Evolutionary conservation across 345 rosid genomes (phyloP), one percentile per base, ranked within the genome.

Genomic region (Mangifera indica): DNA sequence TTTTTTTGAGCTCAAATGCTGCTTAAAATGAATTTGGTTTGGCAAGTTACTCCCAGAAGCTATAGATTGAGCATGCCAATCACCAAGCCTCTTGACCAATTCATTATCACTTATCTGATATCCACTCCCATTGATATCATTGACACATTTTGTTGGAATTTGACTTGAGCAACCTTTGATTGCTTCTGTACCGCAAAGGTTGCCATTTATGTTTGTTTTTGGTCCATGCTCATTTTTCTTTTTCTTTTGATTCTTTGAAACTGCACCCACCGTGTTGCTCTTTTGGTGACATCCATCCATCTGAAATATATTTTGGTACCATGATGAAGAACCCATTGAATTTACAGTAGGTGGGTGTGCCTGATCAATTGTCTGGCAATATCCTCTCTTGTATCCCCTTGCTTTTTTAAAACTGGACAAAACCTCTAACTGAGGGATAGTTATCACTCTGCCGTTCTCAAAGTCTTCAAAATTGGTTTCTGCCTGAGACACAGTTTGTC

Each of bases 361-460:
- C 70, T 81, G 78, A 79, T 80, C 81, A 63, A 62, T 66, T 25
- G 70, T 72, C 40, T 67, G 81, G 71, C 56, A 51, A 59, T 80
- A 72, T 58, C 63, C 81, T 86, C 89, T 81, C 82, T 86, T 85
- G 71, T 79, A 77, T 42, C 86, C 83, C 45, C 75, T 79, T 63
- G 73, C 81, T 77, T 76, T 86, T 63, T 37, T 71, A 25, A 14
- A 71, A 55, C 79, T 68, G 63, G 81, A 44, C 54, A 74, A 29
- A 62, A 60, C 25, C 62, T 22, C 57, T 63, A 81, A 74, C 61
- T 78, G 78, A 66, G 73, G 74, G 18, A 21, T 60, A 68, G 26
- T 65, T 67, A 52, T 37, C 48, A 63, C 14, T 75, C 76, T 74
- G 71, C 73, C 75, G 58, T 68, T 64, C 22, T 75, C 79, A 64